Base-by-base conservation (phyloP, 352 stramenopile species). In the Globisporangium emineosum region DNA sequence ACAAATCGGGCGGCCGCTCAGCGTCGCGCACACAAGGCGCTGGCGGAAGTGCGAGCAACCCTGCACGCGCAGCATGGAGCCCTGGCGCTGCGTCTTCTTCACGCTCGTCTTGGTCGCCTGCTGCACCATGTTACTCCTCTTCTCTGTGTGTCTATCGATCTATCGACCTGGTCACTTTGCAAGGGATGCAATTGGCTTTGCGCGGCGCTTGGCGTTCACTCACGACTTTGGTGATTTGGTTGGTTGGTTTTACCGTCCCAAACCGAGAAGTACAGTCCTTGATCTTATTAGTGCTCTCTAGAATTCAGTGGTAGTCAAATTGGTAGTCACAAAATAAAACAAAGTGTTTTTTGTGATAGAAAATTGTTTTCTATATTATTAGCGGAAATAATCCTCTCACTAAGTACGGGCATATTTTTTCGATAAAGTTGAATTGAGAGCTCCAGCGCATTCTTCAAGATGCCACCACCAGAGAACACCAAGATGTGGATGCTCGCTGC, bases 11-110 rank as follows among this genome's bases (percentile, higher is more conserved):
- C 94, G 90, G 17, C 93, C 88, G 59, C 89, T 98, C 23, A 99
- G 79, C 37, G 97, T 93, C 9, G 94, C 93, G 60, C 88, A 88
- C 42, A 98, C 89, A 7, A 99, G 78, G 23, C 97, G 84, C 75
- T 98, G 93, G 35, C 96, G 90, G 71, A 99, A 98, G 78, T 98
- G 91, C 47, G 91, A 88, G 64, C 85, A 94, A 49, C 88, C 88
- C 51, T 94, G 73, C 64, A 94, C 69, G 9, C 73, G 71, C 57
- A 94, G 71, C 64, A 82, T 63, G 54, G 66, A 69, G 66, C 78
- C 69, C 43, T 82, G 73, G 59, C 69, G 71, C 71, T 76, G 63
- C 50, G 66, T 33, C 51, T 79, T 76, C 53, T 72, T 77, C 58
- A 62, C 55, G 49, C 35, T 68, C 63, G 58, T 63, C 49, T 54